Percentiles rank a stretch among this genome's conserved stretches.
Evolutionary conservation across 1,284 basidiomycete species (phyloP).

Genomic region (Earliella scabrosa): DNA sequence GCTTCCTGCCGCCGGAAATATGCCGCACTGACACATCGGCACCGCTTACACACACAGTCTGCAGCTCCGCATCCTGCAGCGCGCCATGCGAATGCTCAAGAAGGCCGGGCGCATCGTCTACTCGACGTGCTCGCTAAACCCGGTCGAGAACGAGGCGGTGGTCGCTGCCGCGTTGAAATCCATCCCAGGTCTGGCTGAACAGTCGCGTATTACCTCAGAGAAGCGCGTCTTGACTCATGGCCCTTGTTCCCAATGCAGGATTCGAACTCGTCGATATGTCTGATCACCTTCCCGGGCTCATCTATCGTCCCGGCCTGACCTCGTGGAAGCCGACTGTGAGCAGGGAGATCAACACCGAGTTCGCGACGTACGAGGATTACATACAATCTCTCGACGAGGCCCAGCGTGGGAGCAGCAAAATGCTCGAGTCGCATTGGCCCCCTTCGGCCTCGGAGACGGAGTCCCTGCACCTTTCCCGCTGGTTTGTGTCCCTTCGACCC

Average conservation of each 20-base stretch:
- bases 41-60: conserved; percentile 51
- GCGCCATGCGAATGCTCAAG: conserved; percentile 91
- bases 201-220: conserved; percentile 5
- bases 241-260: conserved; percentile 42
- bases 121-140: conserved; percentile 98
- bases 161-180: conserved; percentile 82
- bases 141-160: conserved; percentile 97
- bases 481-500: conserved; percentile 49
- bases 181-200: conserved; percentile 59
- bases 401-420: conserved; percentile 55
- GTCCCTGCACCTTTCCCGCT: conserved; percentile 66
- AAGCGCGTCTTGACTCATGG: conserved; percentile 6
- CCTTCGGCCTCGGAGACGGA: conserved; percentile 58
- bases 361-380: conserved; percentile 61
- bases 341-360: conserved; percentile 47
- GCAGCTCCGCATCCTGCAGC: conserved; percentile 90
- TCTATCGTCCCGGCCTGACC: conserved; percentile 76
- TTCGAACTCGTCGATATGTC: conserved; percentile 88
- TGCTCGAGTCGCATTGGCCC: conserved; percentile 82
- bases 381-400: conserved; percentile 52
- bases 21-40: background rate
- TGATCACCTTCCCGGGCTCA: conserved; percentile 69
- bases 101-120: conserved; percentile 92
- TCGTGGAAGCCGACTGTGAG: conserved; percentile 75
- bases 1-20: background rate